Percentiles rank a stretch among this genome's conserved stretches.
These are phyloP conservation scores for Trapa bicornis DNA, from an alignment of 345 rosid genomes.

Conservation along the genomic window DNA sequence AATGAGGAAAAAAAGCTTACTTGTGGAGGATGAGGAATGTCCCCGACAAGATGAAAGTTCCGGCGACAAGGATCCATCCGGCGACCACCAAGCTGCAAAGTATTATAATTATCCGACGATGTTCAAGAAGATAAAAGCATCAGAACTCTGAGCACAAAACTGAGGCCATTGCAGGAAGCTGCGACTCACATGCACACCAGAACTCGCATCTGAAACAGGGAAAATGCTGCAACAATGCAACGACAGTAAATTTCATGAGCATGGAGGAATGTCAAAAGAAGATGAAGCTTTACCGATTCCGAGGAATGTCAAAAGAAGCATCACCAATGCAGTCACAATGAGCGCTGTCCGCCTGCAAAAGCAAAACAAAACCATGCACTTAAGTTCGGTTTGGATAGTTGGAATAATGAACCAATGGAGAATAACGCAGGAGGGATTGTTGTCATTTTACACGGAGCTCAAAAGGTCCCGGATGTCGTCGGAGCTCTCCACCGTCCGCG, in stretches of 20 bases:
- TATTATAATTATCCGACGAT: slow-evolving; percentile 1
- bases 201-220: slow-evolving; percentile 63
- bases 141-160: background rate
- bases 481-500: slow-evolving; percentile 41
- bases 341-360: slow-evolving; percentile 59
- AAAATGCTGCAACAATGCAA: slow-evolving; percentile 42
- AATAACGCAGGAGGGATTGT: background rate
- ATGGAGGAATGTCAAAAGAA: background rate
- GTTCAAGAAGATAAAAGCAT: background rate
- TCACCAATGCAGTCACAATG: slow-evolving; percentile 47
- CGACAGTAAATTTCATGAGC: background rate
- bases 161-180: background rate
- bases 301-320: slow-evolving; percentile 67
- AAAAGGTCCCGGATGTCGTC: slow-evolving; percentile 47
- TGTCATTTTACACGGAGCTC: slow-evolving; percentile 43
- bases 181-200: slow-evolving; percentile 69
- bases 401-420: too few species aligned
- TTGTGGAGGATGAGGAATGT: slow-evolving; percentile 82
- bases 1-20: slow-evolving; percentile 25
- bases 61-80: slow-evolving; percentile 90
- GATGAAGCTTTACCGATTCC: slow-evolving; percentile 55
- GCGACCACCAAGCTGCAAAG: slow-evolving; percentile 58
- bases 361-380: background rate
- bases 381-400: too few species aligned
- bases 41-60: slow-evolving; percentile 79